phyloP scores from a whole-genome alignment of 257 asterid species.

The Cruciata laevipes region DNA sequence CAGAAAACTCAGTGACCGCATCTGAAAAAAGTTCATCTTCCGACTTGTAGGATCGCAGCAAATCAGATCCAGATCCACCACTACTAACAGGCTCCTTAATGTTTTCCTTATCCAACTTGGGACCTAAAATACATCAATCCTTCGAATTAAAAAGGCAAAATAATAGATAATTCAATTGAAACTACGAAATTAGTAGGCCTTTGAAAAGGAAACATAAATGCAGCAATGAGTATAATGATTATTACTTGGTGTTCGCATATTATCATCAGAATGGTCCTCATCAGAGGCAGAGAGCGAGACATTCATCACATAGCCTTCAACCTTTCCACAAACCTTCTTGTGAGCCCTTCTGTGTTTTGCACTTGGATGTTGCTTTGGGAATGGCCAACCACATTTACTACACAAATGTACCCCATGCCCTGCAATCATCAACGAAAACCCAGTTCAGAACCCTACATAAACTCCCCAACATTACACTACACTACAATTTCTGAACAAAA shows the following conservation, averaged over 20 bases:
- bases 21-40: constrained; percentile 76
- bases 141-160: constrained; percentile 10
- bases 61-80: constrained; percentile 33
- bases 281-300: constrained; percentile 42
- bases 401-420: constrained; percentile 68
- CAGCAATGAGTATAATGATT: constrained; percentile 2
- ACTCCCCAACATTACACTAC: not conserved
- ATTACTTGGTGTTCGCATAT: constrained; percentile 53
- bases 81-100: constrained; percentile 27
- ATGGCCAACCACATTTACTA: constrained; percentile 91
- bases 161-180: not conserved
- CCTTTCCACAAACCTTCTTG: constrained; percentile 66
- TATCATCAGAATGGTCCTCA: constrained; percentile 53
- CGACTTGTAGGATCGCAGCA: constrained; percentile 35
- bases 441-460: not conserved
- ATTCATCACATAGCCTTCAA: constrained; percentile 58
- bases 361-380: constrained; percentile 88
- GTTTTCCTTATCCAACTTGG: constrained; percentile 29
- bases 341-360: constrained; percentile 84
- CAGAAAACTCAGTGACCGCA: constrained; percentile 64
- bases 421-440: constrained; percentile 30
- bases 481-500: not conserved
- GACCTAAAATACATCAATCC: constrained; percentile 38
- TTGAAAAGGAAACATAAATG: not conserved
- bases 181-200: not conserved